Evolutionary conservation across 345 rosid genomes (phyloP).

Genomic region (Eutrema yunnanense): DNA sequence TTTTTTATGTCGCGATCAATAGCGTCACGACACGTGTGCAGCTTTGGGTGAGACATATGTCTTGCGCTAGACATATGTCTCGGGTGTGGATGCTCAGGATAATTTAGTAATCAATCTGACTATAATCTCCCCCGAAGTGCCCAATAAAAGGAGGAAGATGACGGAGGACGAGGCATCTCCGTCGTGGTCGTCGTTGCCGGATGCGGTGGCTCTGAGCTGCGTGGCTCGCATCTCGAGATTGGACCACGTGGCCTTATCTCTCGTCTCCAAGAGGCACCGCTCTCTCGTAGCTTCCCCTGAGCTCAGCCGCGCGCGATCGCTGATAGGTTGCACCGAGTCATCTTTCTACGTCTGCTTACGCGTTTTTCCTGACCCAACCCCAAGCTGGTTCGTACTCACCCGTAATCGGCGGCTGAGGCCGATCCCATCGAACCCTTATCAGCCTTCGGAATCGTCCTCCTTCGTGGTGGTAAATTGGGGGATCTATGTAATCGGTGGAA

Average conservation of each 20-base stretch:
- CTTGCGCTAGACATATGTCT: too few relatives aligned
- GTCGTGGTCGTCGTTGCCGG: conserved; percentile 13
- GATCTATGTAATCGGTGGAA: conserved; percentile 41
- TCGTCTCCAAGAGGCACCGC: conserved; percentile 47
- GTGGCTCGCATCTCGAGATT: conserved; percentile 50
- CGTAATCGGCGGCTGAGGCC: neutral
- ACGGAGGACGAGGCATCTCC: neutral
- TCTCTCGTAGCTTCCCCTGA: conserved; percentile 45
- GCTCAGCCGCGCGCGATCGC: conserved; percentile 40
- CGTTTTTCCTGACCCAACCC: conserved; percentile 23
- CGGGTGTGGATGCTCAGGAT: too few relatives aligned
- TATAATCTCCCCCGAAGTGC: too few relatives aligned
- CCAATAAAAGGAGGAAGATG: neutral
- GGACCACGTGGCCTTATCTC: conserved; percentile 41
- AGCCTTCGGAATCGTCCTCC: neutral
- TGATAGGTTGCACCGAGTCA: conserved; percentile 23
- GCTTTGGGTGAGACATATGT: too few relatives aligned
- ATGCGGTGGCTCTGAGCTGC: conserved; percentile 52
- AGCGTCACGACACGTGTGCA: too few relatives aligned
- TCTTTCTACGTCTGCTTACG: conserved; percentile 52
- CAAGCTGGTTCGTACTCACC: conserved; percentile 36
- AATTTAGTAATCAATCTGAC: too few relatives aligned
- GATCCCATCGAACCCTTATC: conserved; percentile 16
- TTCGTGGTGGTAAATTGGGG: neutral
- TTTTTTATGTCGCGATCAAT: too few relatives aligned